Evolutionary conservation across 2,329 filamentous ascomycete genomes (phyloP), one percentile per base, ranked within the genome.

Genomic region (Dothiorella sarmentorum): DNA sequence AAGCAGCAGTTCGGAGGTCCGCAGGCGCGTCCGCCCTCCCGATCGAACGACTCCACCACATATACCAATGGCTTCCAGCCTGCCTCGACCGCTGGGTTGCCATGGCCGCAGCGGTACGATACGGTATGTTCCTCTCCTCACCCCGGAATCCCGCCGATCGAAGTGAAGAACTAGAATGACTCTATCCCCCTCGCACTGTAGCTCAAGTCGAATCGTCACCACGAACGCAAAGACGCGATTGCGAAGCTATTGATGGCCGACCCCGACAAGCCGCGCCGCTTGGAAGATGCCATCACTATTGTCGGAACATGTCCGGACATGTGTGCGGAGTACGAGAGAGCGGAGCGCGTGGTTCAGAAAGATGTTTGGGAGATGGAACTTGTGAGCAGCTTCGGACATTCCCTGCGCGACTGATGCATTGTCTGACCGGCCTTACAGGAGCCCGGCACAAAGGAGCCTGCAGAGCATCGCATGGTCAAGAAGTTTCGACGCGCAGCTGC

Each of bases 281-380:
- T 87, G 60, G 78, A 79, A 27, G 78, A 86, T 61, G 83, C 84
- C 26, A 85, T 87, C 65, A 85, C 82, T 18, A 78, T 82, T 0
- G 79, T 84, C 4, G 85, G 84, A 52, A 83, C 80, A 52, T 87
- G 85, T 69, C 78, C 78, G 37, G 80, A 82, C 63, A 86, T 87
- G 83, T 87, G 85, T 66, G 81, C 85, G 2, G 82, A 86, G 62
- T 85, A 77, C 60, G 85, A 87, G 71, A 73, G 84, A 42, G 79
- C 85, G 42, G 80, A 85, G 63, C 78, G 85, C 37, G 83, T 85
- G 49, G 78, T 82, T 43, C 81, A 85, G 66, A 82, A 83, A 52
- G 84, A 85, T 71, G 80, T 85, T 24, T 83, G 83, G 71, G 76
- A 76, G 58, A 78, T 80, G 61, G 85, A 87, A 77, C 82, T 79